These are phyloP conservation scores for Suhomyces kunorum DNA, from an alignment of 1,139 yeast genomes.

Conservation along the genomic window DNA sequence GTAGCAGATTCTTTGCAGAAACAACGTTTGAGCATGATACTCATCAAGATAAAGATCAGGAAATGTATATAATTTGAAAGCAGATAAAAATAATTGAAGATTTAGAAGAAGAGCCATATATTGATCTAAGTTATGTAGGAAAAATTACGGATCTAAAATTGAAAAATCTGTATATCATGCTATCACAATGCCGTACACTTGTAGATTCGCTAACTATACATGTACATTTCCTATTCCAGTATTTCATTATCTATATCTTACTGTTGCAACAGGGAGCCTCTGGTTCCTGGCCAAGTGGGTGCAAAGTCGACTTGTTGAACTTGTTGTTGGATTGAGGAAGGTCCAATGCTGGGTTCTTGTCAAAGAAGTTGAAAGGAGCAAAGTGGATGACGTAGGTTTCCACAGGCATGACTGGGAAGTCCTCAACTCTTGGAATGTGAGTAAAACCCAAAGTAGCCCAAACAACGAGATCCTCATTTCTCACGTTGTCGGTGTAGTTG, in stretches of 20 bases:
- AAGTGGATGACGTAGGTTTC: constrained; percentile 71
- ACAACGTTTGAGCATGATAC: no score
- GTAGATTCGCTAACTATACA: no score
- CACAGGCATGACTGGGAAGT: constrained; percentile 92
- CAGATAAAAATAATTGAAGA: no score
- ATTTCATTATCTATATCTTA: constrained; percentile 21
- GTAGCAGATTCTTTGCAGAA: no score
- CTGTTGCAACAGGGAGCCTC: constrained; percentile 49
- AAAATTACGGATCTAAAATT: no score
- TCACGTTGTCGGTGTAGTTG: constrained; percentile 66
- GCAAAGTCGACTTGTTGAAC: constrained; percentile 68
- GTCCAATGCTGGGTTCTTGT: constrained; percentile 80
- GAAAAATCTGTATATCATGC: no score
- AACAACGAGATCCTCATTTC: constrained; percentile 78
- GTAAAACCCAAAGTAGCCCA: constrained; percentile 90
- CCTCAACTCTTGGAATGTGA: constrained; percentile 86
- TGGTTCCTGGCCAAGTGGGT: constrained; percentile 25
- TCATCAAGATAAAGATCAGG: no score
- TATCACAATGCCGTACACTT: no score
- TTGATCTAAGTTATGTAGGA: no score
- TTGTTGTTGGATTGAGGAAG: constrained; percentile 71
- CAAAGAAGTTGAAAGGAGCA: constrained; percentile 77
- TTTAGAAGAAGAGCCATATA: no score
- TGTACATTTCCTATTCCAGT: background rate
- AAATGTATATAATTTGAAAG: no score